phyloP scores from a whole-genome alignment of 1,284 basidiomycete genomes.

The Rhodofomes roseus region DNA sequence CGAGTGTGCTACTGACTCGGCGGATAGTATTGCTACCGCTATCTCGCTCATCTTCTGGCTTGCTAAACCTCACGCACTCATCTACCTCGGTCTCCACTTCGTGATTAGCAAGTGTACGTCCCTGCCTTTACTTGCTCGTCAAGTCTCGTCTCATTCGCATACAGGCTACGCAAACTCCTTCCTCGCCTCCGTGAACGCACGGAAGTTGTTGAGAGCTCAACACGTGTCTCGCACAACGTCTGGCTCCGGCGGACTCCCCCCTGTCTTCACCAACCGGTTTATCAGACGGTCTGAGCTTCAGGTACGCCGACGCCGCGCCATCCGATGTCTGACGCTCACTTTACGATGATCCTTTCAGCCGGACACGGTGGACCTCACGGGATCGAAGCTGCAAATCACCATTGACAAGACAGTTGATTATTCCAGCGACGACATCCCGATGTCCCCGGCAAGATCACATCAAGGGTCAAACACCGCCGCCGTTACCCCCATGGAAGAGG shows the following conservation, averaged over 20 bases:
- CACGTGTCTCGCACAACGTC: constrained; percentile 9
- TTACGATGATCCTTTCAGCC: no score
- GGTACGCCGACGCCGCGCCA: not conserved
- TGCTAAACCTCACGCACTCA: constrained; percentile 17
- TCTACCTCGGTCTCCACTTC: constrained; percentile 23
- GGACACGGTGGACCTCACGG: constrained; percentile 12
- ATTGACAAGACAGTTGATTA: constrained; percentile 25
- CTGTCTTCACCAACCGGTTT: constrained; percentile 12
- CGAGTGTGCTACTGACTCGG: not conserved
- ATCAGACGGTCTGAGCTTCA: constrained; percentile 1
- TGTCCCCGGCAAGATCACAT: not conserved
- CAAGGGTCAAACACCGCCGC: no score
- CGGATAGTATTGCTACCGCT: constrained; percentile 15
- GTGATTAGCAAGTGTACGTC: constrained; percentile 21
- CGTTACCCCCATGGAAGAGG: not conserved
- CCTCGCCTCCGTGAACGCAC: constrained; percentile 23
- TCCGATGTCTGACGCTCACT: no score
- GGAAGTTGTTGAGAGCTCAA: constrained; percentile 17
- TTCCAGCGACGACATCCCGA: constrained; percentile 16
- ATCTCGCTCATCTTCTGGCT: constrained; percentile 20
- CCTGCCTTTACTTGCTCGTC: not conserved
- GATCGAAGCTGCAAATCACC: constrained; percentile 22
- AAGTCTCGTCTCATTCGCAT: constrained; percentile 2
- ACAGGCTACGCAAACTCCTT: constrained; percentile 22
- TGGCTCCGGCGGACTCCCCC: constrained; percentile 13